Evolutionary conservation across 2,329 filamentous ascomycete species (phyloP).

Genomic region (Trichoderma atroviride): DNA sequence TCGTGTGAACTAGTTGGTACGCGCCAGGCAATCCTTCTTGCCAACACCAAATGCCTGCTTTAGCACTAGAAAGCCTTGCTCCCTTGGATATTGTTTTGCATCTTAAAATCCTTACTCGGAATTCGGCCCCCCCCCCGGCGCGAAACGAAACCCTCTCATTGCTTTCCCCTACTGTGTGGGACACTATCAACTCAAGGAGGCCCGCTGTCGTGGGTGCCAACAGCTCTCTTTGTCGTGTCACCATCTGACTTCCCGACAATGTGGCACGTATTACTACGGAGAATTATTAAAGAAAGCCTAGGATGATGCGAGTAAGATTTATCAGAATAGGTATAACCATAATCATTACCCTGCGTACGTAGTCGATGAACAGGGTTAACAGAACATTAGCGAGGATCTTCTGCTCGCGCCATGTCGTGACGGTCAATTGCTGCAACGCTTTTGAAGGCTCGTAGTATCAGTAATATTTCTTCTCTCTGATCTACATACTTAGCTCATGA

Average conservation of each 20-base stretch:
- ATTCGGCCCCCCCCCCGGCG: not conserved
- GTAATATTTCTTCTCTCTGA: no score
- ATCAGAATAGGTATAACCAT: not conserved
- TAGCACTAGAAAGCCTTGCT: not conserved
- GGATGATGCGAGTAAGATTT: not conserved
- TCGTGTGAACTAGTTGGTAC: constrained; percentile 1
- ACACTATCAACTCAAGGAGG: not conserved
- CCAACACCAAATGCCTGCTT: no score
- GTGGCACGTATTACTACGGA: not conserved
- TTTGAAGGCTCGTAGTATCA: not conserved
- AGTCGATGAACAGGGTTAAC: not conserved
- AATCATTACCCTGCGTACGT: not conserved
- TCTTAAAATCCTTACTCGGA: not conserved
- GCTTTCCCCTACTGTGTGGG: not conserved
- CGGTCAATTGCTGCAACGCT: not conserved
- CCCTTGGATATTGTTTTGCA: not conserved
- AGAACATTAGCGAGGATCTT: not conserved
- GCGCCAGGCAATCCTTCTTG: not conserved
- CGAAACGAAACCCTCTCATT: not conserved
- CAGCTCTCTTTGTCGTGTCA: not conserved
- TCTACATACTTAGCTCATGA: no score
- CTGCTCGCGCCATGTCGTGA: not conserved
- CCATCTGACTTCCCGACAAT: not conserved
- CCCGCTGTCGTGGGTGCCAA: not conserved
- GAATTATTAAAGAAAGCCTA: not conserved